phyloP scores from a whole-genome alignment of 495 filamentous ascomycete genomes.

The Penicillium herquei region DNA sequence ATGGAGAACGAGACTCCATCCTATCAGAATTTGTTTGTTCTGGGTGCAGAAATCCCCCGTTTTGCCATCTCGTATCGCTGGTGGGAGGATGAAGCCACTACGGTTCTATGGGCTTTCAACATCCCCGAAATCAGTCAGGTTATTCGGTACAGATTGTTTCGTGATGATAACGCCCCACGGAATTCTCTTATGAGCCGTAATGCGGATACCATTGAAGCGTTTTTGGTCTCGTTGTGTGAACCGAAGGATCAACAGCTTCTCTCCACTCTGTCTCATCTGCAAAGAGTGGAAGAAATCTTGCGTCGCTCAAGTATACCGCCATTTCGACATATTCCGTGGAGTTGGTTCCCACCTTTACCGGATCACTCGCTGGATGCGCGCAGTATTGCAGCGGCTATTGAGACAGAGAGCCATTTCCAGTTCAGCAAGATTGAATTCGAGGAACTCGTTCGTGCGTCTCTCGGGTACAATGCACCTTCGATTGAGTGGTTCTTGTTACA shows the following conservation, averaged over 20 bases:
- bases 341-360: constrained; percentile 35
- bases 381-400: constrained; percentile 35
- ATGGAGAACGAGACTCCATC: constrained; percentile 9
- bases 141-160: constrained; percentile 40
- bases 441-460: constrained; percentile 38
- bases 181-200: constrained; percentile 33
- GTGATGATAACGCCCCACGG: constrained; percentile 35
- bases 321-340: constrained; percentile 31
- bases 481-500: constrained; percentile 46
- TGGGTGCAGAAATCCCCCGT: constrained; percentile 30
- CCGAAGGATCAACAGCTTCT: constrained; percentile 30
- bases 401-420: constrained; percentile 45
- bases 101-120: constrained; percentile 44
- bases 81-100: constrained; percentile 46
- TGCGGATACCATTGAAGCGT: constrained; percentile 29
- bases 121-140: constrained; percentile 36
- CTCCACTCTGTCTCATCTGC: constrained; percentile 31
- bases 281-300: constrained; percentile 46
- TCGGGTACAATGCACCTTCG: constrained; percentile 31
- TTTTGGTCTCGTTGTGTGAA: constrained; percentile 28
- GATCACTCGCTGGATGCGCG: constrained; percentile 18
- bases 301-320: constrained; percentile 26
- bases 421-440: constrained; percentile 41
- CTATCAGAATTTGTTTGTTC: constrained; percentile 35
- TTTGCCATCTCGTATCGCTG: constrained; percentile 34